These are phyloP conservation scores for Odontarrhena argentea DNA, from an alignment of 345 rosid species.

Conservation along the genomic window DNA sequence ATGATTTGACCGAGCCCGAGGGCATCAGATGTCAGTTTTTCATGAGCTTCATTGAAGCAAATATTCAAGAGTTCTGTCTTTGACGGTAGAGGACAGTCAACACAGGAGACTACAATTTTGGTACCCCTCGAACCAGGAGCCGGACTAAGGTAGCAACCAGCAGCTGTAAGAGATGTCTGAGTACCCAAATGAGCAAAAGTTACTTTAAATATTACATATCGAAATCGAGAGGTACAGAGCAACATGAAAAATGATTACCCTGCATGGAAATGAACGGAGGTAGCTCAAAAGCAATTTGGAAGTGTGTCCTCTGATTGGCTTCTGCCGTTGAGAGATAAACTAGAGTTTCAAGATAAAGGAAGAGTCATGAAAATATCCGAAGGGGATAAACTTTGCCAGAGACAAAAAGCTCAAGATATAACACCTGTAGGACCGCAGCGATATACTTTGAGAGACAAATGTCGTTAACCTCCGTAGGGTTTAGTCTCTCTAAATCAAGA, in stretches of 20 bases:
- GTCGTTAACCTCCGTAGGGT: conserved; percentile 56
- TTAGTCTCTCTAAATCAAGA: conserved; percentile 63
- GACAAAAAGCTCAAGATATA: conserved; percentile 13
- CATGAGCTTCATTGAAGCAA: conserved; percentile 38
- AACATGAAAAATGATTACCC: conserved; percentile 53
- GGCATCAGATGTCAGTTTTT: conserved; percentile 34
- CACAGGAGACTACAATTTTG: conserved; percentile 70
- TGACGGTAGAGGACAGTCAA: conserved; percentile 58
- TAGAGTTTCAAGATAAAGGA: conserved; percentile 42
- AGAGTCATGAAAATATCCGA: conserved; percentile 25
- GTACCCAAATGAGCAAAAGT: conserved; percentile 29
- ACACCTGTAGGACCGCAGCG: conserved; percentile 72
- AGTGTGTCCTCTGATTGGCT: conserved; percentile 77
- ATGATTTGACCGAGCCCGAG: conserved; percentile 51
- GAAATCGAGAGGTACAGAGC: conserved; percentile 10
- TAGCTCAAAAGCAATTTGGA: conserved; percentile 72
- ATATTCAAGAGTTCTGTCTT: conserved; percentile 47
- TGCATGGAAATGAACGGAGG: conserved; percentile 65
- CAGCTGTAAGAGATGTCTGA: conserved; percentile 86
- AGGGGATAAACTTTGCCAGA: not conserved
- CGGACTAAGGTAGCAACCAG: conserved; percentile 93
- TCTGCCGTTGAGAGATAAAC: conserved; percentile 89
- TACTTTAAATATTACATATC: not conserved
- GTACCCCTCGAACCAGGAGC: conserved; percentile 87
- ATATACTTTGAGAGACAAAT: conserved; percentile 70